phyloP scores from a whole-genome alignment of 2,329 filamentous ascomycete species.

The Metarhizium album region DNA sequence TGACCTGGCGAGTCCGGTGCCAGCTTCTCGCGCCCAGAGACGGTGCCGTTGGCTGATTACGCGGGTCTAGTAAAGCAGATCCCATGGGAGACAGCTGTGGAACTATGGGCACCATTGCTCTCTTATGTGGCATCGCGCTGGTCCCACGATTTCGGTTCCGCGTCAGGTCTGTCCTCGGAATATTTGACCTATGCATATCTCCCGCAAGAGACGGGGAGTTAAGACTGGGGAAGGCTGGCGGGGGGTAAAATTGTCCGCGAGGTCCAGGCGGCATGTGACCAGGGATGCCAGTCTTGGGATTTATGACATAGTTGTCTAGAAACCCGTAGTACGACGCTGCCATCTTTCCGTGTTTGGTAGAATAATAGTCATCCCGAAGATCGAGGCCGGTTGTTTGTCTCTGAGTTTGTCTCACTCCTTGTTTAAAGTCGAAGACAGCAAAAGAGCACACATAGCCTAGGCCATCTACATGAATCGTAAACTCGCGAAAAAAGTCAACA shows the following conservation, averaged over 20 bases:
- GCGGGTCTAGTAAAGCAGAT: constrained; percentile 63
- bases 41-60: constrained; percentile 55
- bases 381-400: constrained; percentile 37
- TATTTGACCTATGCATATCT: constrained; percentile 42
- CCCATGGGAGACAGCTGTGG: constrained; percentile 55
- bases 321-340: constrained; percentile 95
- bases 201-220: constrained; percentile 49
- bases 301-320: constrained; percentile 78
- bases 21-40: constrained; percentile 33
- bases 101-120: constrained; percentile 25
- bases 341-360: constrained; percentile 96
- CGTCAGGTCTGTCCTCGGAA: constrained; percentile 32
- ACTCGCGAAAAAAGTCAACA: constrained; percentile 96
- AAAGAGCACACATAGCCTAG: constrained; percentile 95
- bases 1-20: constrained; percentile 34
- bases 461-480: constrained; percentile 93
- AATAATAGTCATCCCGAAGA: constrained; percentile 83
- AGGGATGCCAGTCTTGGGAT: constrained; percentile 56
- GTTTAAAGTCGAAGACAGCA: constrained; percentile 94
- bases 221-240: constrained; percentile 62
- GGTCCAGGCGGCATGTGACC: constrained; percentile 46
- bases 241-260: constrained; percentile 55
- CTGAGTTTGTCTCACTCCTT: constrained; percentile 45
- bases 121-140: not conserved
- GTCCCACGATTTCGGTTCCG: constrained; percentile 24